Percentiles rank a stretch among this genome's conserved stretches.
phyloP scores from a whole-genome alignment of 164 flowering plant species.

The Vitis amurensis region DNA sequence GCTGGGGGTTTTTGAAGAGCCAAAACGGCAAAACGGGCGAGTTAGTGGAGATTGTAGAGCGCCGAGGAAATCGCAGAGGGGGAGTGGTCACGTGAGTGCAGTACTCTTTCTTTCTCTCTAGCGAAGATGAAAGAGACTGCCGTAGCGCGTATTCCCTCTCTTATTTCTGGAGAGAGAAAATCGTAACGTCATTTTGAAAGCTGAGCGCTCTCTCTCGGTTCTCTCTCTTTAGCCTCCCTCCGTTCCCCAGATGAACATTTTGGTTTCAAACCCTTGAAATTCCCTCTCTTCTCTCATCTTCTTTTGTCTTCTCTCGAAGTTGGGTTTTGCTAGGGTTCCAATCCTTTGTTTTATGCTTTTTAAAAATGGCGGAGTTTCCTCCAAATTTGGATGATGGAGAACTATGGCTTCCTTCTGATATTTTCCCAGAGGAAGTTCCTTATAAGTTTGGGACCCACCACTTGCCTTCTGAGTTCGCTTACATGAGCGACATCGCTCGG shows the following conservation, averaged over 20 bases:
- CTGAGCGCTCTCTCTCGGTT: background rate
- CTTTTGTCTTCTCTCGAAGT: background rate
- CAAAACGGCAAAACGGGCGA: background rate
- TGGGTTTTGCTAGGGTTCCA: background rate
- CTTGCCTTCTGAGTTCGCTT: background rate
- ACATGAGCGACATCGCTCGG: conserved; percentile 15
- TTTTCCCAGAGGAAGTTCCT: conserved; percentile 28
- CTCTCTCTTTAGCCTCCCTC: background rate
- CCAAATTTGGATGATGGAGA: conserved; percentile 48
- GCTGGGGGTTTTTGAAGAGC: background rate
- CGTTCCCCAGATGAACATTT: background rate
- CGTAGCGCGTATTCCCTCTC: background rate
- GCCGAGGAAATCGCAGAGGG: background rate
- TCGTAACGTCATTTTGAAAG: conserved; percentile 19
- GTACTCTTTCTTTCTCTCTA: background rate
- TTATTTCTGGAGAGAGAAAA: background rate
- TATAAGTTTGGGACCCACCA: background rate
- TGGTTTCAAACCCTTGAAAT: conserved; percentile 9
- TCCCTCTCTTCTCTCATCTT: background rate
- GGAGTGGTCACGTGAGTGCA: conserved; percentile 9
- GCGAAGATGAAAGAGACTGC: background rate
- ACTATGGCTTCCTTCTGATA: conserved; percentile 42
- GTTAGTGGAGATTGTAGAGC: background rate
- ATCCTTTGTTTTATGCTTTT: background rate
- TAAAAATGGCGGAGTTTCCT: conserved; percentile 38